Conservation (phyloP, 2,329 filamentous ascomycete species). For the Botrytis sinoallii region DNA sequence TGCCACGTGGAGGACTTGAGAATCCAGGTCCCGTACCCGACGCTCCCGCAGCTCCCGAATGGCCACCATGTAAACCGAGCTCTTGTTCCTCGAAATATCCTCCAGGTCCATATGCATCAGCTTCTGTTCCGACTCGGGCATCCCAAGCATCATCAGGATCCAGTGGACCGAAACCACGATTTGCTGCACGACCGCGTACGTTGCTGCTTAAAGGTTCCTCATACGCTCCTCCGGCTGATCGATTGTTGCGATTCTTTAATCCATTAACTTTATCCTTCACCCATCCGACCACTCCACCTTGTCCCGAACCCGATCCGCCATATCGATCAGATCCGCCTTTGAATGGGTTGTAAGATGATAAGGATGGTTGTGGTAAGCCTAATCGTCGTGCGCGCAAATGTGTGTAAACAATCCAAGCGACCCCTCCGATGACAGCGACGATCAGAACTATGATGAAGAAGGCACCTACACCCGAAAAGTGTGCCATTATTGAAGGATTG, state of each 20-base stretch:
- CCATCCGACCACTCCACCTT: slow-evolving; percentile 69
- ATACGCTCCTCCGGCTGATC: slow-evolving; percentile 68
- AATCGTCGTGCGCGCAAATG: slow-evolving; percentile 70
- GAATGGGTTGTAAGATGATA: slow-evolving; percentile 72
- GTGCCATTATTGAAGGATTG: slow-evolving; percentile 47
- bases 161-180: slow-evolving; percentile 61
- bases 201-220: slow-evolving; percentile 51
- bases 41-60: slow-evolving; percentile 49
- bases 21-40: slow-evolving; percentile 41
- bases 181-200: slow-evolving; percentile 42
- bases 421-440: slow-evolving; percentile 52
- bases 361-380: slow-evolving; percentile 69
- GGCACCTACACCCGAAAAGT: slow-evolving; percentile 61
- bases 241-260: slow-evolving; percentile 63
- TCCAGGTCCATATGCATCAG: slow-evolving; percentile 57
- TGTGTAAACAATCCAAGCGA: slow-evolving; percentile 68
- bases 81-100: slow-evolving; percentile 78
- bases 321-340: slow-evolving; percentile 39
- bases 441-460: slow-evolving; percentile 72
- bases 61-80: slow-evolving; percentile 50
- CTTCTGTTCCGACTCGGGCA: slow-evolving; percentile 70
- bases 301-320: slow-evolving; percentile 44
- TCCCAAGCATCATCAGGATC: slow-evolving; percentile 89
- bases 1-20: slow-evolving; percentile 42
- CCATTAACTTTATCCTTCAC: slow-evolving; percentile 62